Percentiles rank a stretch among this genome's conserved stretches.
Conservation (phyloP, 495 filamentous ascomycete genomes). For the Amphirosellinia nigrospora region DNA sequence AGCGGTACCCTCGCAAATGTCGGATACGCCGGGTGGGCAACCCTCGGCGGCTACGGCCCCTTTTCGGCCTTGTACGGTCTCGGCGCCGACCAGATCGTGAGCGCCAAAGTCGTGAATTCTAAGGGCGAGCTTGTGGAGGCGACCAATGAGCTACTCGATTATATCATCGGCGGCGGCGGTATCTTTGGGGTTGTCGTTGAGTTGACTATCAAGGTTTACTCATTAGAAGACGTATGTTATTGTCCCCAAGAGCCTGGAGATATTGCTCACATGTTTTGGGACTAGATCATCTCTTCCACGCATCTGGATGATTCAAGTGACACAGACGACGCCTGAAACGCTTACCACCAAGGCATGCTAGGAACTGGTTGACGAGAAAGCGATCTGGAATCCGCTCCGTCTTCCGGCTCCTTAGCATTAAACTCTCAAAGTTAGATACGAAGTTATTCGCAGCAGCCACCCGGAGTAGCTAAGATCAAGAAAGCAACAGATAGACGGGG, state of each 20-base stretch:
- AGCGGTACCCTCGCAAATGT: slow-evolving; percentile 38
- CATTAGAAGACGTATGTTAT: slow-evolving; percentile 40
- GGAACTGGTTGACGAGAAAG: background rate
- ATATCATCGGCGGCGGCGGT: slow-evolving; percentile 48
- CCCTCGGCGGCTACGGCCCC: slow-evolving; percentile 48
- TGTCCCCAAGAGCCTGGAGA: background rate
- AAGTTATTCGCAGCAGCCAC: background rate
- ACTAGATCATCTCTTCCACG: background rate
- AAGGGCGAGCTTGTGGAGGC: slow-evolving; percentile 44
- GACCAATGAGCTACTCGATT: slow-evolving; percentile 41
- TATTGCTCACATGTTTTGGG: background rate
- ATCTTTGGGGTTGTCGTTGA: slow-evolving; percentile 51
- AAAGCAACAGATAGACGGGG: background rate
- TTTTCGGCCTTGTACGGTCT: slow-evolving; percentile 43
- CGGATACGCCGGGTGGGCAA: slow-evolving; percentile 49
- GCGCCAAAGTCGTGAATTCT: slow-evolving; percentile 45
- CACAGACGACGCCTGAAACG: background rate
- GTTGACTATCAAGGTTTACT: slow-evolving; percentile 46
- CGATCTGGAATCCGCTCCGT: slow-evolving; percentile 2
- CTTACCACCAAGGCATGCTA: background rate
- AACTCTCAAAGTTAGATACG: background rate
- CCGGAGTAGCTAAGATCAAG: background rate
- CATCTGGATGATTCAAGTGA: background rate
- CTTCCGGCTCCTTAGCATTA: background rate
- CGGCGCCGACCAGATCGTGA: slow-evolving; percentile 49